Evolutionary conservation across 2,329 filamentous ascomycete species (phyloP).

Genomic region (Arthrinium phaeospermum): DNA sequence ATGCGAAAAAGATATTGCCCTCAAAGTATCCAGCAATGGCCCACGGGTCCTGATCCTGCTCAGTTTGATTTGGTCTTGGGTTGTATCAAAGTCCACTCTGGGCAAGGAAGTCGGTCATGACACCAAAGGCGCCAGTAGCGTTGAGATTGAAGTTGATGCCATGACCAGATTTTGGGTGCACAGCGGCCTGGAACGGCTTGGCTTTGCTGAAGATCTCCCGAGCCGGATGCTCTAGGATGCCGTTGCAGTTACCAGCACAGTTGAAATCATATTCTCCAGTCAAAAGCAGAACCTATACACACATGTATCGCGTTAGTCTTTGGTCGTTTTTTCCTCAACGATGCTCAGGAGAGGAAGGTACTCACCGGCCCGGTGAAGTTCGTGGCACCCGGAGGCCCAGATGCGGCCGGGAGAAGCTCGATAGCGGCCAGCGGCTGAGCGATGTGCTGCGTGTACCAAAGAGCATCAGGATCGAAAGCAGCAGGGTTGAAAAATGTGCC

Average conservation of each 20-base stretch:
- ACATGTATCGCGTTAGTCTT: not conserved
- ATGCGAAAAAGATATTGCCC: too few relatives aligned
- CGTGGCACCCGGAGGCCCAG: not conserved
- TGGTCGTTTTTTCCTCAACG: not conserved
- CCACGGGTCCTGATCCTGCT: too few relatives aligned
- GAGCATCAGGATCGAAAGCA: conserved; percentile 36
- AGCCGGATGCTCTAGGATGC: conserved; percentile 8
- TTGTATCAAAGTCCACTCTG: not conserved
- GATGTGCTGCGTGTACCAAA: conserved; percentile 37
- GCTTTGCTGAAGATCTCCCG: not conserved
- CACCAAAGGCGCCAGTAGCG: not conserved
- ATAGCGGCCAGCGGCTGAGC: conserved; percentile 39
- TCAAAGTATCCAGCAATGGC: too few relatives aligned
- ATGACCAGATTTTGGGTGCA: not conserved
- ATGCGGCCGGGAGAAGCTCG: not conserved
- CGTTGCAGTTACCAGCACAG: conserved; percentile 45
- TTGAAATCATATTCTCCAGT: conserved; percentile 41
- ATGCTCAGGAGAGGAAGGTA: not conserved
- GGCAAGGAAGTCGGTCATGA: not conserved
- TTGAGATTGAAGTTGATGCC: conserved; percentile 5
- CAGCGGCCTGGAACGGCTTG: not conserved
- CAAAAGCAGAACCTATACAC: not conserved
- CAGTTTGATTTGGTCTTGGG: too few relatives aligned
- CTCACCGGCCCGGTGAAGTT: not conserved
- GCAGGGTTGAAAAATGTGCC: conserved; percentile 35